These are phyloP conservation scores for Chlorociboria aeruginascens DNA, from an alignment of 495 filamentous ascomycete genomes.

Conservation along the genomic window DNA sequence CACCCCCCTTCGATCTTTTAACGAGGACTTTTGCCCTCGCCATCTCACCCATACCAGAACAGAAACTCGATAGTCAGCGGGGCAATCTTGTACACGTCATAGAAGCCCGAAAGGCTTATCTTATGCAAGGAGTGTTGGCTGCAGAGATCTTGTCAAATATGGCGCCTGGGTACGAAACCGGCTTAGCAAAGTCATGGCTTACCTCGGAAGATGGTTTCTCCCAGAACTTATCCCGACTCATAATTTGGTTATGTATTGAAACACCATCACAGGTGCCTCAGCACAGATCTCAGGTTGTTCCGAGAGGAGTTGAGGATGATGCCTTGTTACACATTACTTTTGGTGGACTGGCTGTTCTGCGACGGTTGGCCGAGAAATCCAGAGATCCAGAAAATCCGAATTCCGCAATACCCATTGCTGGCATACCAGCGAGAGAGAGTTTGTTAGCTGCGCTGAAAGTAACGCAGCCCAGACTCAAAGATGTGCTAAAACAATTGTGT, in stretches of 20 bases:
- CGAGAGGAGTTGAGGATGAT: constrained; percentile 27
- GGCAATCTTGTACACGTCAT: constrained; percentile 42
- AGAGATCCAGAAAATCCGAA: constrained; percentile 43
- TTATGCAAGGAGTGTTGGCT: constrained; percentile 85
- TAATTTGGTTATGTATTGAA: constrained; percentile 57
- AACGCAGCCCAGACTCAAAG: constrained; percentile 35
- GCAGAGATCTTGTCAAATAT: constrained; percentile 78
- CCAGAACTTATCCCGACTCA: constrained; percentile 59
- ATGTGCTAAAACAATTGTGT: constrained; percentile 60
- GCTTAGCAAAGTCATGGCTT: constrained; percentile 72
- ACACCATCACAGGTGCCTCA: constrained; percentile 26
- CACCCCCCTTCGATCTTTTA: constrained; percentile 64
- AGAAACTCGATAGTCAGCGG: constrained; percentile 28
- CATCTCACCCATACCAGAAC: constrained; percentile 70
- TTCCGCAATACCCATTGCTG: constrained; percentile 44
- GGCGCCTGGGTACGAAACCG: constrained; percentile 55
- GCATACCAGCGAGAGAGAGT: constrained; percentile 57
- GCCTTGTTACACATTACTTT: constrained; percentile 50
- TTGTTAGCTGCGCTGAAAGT: constrained; percentile 57
- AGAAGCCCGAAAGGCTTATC: constrained; percentile 69
- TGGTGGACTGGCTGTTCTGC: constrained; percentile 57
- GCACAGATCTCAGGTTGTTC: constrained; percentile 20
- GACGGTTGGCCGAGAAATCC: constrained; percentile 58
- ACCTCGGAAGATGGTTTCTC: constrained; percentile 78
- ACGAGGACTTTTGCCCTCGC: constrained; percentile 83